Evolutionary conservation across 2,329 filamentous ascomycete species (phyloP).

Genomic region (Alternaria arborescens): DNA sequence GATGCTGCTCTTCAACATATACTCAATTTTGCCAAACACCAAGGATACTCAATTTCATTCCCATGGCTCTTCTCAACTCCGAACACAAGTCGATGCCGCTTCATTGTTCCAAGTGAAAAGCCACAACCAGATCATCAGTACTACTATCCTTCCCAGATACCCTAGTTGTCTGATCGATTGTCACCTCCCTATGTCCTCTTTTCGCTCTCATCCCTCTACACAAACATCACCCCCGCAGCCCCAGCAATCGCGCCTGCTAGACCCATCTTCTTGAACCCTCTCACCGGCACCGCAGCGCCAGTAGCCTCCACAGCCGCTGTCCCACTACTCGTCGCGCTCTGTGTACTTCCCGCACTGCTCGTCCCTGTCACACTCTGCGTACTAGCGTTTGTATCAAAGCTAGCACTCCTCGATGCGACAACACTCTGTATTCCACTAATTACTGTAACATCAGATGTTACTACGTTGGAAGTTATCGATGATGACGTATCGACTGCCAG

Average conservation of each 20-base stretch:
- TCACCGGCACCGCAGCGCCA: slow-evolving; percentile 1
- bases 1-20: neutral
- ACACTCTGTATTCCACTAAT: slow-evolving; percentile 10
- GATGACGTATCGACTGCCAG: slow-evolving; percentile 7
- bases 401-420: neutral
- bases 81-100: neutral
- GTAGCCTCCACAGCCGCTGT: slow-evolving; percentile 1
- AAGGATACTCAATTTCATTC: neutral
- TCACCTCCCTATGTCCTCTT: too few relatives aligned
- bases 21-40: neutral
- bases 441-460: slow-evolving; percentile 1
- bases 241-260: slow-evolving; percentile 27
- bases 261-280: slow-evolving; percentile 21
- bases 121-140: neutral
- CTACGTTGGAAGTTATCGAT: neutral
- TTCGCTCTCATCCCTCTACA: slow-evolving; percentile 8
- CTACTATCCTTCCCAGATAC: too few relatives aligned
- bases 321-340: slow-evolving; percentile 4
- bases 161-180: neutral
- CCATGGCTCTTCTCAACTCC: neutral
- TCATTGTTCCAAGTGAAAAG: neutral
- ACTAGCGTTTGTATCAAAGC: slow-evolving; percentile 1
- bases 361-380: neutral
- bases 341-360: neutral
- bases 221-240: slow-evolving; percentile 28